phyloP scores from a whole-genome alignment of 2,329 filamentous ascomycete species.

The Botrytis tulipae region DNA sequence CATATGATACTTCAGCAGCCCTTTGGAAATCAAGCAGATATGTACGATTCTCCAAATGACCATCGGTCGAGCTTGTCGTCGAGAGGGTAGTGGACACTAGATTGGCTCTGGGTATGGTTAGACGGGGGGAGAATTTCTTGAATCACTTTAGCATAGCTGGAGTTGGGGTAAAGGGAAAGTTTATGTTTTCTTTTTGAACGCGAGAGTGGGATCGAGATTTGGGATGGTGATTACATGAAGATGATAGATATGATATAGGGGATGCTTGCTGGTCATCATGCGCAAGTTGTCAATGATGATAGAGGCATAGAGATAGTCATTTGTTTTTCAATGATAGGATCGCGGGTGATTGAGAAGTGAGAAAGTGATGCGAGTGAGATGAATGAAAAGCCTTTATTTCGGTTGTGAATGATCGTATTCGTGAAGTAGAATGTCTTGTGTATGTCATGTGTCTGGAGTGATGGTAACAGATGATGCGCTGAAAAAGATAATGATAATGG shows the following conservation, averaged over 20 bases:
- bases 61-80: background rate
- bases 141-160: background rate
- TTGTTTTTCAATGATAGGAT: background rate
- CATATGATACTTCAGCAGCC: rapidly evolving
- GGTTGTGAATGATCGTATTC: background rate
- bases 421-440: background rate
- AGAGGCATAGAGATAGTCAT: background rate
- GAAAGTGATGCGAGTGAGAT: background rate
- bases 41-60: background rate
- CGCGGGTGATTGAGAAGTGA: no score
- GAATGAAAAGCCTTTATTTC: background rate
- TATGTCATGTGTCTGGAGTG: background rate
- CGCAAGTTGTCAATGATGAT: background rate
- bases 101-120: background rate
- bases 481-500: background rate
- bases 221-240: background rate
- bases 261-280: no score
- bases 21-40: background rate
- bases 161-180: background rate
- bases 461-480: background rate
- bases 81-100: background rate
- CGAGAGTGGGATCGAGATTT: background rate
- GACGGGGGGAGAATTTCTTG: background rate
- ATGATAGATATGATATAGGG: background rate
- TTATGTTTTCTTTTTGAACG: background rate